Evolutionary conservation across 1,139 yeast genomes (phyloP).

Genomic region (Blastobotrys apis): DNA sequence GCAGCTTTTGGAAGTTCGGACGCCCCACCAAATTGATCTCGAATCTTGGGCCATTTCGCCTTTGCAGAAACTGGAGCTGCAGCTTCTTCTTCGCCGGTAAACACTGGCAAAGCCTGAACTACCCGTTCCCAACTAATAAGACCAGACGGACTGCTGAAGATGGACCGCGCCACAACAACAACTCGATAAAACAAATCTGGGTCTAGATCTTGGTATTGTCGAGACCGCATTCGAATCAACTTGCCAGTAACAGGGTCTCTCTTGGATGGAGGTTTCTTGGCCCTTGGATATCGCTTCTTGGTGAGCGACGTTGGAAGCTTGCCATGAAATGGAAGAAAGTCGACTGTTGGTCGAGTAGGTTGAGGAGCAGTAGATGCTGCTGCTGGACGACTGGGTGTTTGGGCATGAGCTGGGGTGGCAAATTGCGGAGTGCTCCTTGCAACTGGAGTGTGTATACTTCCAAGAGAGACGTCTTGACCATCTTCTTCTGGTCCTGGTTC

Average conservation of each 20-base stretch:
- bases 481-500: too few species aligned
- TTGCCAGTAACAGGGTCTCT: conserved; percentile 11
- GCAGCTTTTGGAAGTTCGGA: conserved; percentile 50
- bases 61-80: conserved; percentile 39
- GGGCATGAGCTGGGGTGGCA: too few species aligned
- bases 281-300: background rate
- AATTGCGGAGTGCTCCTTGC: too few species aligned
- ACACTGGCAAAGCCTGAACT: conserved; percentile 40
- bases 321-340: too few species aligned
- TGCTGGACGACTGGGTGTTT: too few species aligned
- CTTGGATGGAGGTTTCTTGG: background rate
- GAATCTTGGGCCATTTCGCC: conserved; percentile 58
- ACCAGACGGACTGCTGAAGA: conserved; percentile 40
- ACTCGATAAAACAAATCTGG: conserved; percentile 50
- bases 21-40: conserved; percentile 53
- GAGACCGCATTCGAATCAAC: conserved; percentile 25
- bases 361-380: too few species aligned
- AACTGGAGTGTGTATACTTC: too few species aligned
- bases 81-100: conserved; percentile 26
- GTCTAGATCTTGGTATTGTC: conserved; percentile 34
- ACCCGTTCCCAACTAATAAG: conserved; percentile 57
- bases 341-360: too few species aligned
- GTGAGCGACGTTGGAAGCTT: too few species aligned
- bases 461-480: too few species aligned
- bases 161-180: conserved; percentile 59